Conservation (phyloP, 768 basidiomycete genomes). For the Gautieria morchelliformis region DNA sequence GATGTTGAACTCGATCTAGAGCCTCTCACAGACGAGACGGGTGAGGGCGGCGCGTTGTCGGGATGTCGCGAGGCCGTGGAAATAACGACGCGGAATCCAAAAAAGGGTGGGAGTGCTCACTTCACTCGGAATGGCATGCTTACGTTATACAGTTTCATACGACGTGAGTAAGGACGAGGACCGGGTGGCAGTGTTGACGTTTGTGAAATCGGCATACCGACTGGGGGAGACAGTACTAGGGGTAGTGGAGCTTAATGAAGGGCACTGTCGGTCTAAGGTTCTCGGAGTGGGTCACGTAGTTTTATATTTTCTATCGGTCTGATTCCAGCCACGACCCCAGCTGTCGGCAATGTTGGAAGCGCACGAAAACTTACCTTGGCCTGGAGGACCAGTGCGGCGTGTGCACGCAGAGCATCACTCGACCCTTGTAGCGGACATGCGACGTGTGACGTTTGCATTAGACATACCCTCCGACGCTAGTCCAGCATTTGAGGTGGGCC, state of each 20-base stretch:
- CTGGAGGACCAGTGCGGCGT: constrained; percentile 40
- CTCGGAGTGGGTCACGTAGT: constrained; percentile 52
- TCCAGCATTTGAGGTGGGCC: constrained; percentile 68
- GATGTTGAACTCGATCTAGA: neutral
- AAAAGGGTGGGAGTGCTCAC: constrained; percentile 55
- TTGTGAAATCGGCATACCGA: constrained; percentile 84
- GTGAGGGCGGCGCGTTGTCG: constrained; percentile 38
- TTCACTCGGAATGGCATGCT: neutral
- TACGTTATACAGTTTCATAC: constrained; percentile 58
- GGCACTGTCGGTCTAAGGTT: constrained; percentile 61
- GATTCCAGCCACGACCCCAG: constrained; percentile 28
- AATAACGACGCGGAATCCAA: constrained; percentile 79
- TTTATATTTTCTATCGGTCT: neutral
- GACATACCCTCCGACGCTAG: constrained; percentile 91
- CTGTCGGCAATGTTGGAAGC: constrained; percentile 85
- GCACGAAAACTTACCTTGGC: constrained; percentile 68
- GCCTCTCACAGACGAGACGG: neutral
- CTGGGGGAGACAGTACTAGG: constrained; percentile 90
- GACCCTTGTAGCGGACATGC: constrained; percentile 59
- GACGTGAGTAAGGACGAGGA: constrained; percentile 92
- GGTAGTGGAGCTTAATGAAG: constrained; percentile 78
- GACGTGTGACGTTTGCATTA: constrained; percentile 76
- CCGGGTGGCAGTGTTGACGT: constrained; percentile 82
- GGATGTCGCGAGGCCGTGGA: constrained; percentile 75
- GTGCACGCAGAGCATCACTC: constrained; percentile 83